Conservation (phyloP, 108 stramenopile species). For the Pseudonitzschia pungens region DNA sequence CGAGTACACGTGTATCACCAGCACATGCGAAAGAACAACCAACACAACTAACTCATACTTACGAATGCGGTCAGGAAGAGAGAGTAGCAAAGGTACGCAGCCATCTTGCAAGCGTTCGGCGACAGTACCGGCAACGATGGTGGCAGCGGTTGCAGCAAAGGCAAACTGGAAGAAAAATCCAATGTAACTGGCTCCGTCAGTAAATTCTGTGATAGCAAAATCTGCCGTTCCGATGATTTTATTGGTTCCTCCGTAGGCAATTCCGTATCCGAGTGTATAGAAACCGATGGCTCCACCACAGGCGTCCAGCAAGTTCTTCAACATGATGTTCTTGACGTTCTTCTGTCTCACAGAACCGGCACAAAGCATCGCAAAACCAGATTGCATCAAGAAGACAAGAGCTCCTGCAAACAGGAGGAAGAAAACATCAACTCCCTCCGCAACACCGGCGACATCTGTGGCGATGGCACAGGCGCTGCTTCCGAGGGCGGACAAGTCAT, state of each 20-base stretch:
- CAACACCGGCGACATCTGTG: background rate
- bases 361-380: conserved; percentile 89
- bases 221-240: conserved; percentile 68
- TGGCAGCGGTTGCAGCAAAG: conserved; percentile 83
- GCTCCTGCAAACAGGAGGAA: conserved; percentile 82
- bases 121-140: conserved; percentile 80
- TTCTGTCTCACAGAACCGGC: conserved; percentile 83
- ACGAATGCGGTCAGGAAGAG: conserved; percentile 75
- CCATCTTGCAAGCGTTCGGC: conserved; percentile 77
- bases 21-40: background rate
- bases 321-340: conserved; percentile 85
- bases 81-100: conserved; percentile 84
- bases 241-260: conserved; percentile 64
- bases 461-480: background rate
- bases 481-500: background rate
- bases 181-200: conserved; percentile 37
- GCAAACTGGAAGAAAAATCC: conserved; percentile 63
- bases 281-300: conserved; percentile 84
- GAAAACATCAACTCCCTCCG: conserved; percentile 63
- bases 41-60: background rate
- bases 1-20: too few relatives aligned
- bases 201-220: conserved; percentile 54
- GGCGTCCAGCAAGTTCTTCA: conserved; percentile 89
- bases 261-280: conserved; percentile 83
- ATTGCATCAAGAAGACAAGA: conserved; percentile 92